Base-by-base conservation (phyloP, 345 rosid species). In the Melaleuca alternifolia region DNA sequence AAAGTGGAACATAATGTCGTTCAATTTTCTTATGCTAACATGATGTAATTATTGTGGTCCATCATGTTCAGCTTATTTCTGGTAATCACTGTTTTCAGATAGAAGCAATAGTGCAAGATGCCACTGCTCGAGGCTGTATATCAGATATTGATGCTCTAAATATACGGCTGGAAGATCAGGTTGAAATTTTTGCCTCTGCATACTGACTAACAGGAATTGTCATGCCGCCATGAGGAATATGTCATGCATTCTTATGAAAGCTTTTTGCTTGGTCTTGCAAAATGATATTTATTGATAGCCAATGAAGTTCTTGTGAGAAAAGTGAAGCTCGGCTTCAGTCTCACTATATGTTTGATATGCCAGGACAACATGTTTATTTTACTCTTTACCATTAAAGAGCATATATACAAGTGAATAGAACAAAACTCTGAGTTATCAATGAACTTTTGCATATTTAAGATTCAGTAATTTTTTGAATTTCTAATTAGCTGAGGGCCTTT, bases 41-140 rank as follows among this genome's bases (percentile, higher is more conserved):
- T n/a, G 30, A 24, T 6, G 16, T 81, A 30, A 46, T 51, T 84
- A 30, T 44, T 59, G 51, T 8, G 28, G 89, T 87, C 33, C 50
- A 76, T 62, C 76, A 18, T 87, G 59, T 82, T 89, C 46, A 44
- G 84, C 76, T 59, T 86, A 44, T 41, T 54, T 46, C 41, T 53
- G 16, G 85, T 51, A 10, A 85, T 62, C 85, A 41, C 37, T 89
- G 41, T 53, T 88, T 85, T 30, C 89, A 95, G 99, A 87, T 97
- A 50, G 98, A 96, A 92, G 97, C 96, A 84, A 96, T 97, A 57
- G 89, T 93, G 84, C 99, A 93, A 75, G 97, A 95, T 89, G 91
- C 85, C 87, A 89, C 90, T 51, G 96, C 96, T 62, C 93, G 92
- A 61, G 99, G 99, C 50, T 86, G 89, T 92, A 94, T 97, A 86